phyloP scores from a whole-genome alignment of 257 asterid genomes.

The Solanum phureja region DNA sequence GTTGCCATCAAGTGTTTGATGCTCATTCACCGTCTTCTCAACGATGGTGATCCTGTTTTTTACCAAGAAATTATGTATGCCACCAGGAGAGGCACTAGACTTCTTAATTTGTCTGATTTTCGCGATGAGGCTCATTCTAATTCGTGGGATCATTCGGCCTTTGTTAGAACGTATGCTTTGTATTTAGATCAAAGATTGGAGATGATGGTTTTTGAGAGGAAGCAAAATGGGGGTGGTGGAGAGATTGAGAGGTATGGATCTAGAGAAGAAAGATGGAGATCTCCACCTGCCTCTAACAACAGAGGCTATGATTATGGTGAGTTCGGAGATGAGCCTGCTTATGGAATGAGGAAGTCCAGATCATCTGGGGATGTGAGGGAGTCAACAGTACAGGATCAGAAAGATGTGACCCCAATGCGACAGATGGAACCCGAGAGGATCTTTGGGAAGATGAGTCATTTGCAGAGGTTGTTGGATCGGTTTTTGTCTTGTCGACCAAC shows the following conservation, averaged over 20 bases:
- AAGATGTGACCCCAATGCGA: constrained; percentile 41
- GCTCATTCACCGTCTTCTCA: constrained; percentile 43
- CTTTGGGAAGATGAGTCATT: constrained; percentile 49
- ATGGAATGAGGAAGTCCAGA: constrained; percentile 47
- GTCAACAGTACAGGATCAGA: constrained; percentile 14
- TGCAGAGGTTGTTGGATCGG: constrained; percentile 55
- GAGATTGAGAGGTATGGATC: constrained; percentile 24
- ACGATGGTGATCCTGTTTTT: constrained; percentile 36
- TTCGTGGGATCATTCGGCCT: constrained; percentile 64
- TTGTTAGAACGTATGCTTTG: constrained; percentile 54
- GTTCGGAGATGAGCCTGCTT: constrained; percentile 19
- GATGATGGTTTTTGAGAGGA: constrained; percentile 36
- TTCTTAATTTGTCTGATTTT: constrained; percentile 50
- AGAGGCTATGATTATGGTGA: constrained; percentile 30
- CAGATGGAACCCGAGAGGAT: constrained; percentile 47
- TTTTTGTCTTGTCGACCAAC: constrained; percentile 50
- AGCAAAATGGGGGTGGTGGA: constrained; percentile 24
- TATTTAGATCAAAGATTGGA: constrained; percentile 61
- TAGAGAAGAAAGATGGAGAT: constrained; percentile 33
- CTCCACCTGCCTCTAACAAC: constrained; percentile 28
- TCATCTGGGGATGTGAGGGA: constrained; percentile 49
- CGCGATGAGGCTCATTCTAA: constrained; percentile 64
- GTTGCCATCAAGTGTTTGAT: constrained; percentile 54
- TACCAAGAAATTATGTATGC: constrained; percentile 49
- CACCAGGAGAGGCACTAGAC: constrained; percentile 45